Percentiles rank a stretch among this genome's conserved stretches.
Conservation (phyloP, 148 eudicot species). For the Persicaria tinctoria region DNA sequence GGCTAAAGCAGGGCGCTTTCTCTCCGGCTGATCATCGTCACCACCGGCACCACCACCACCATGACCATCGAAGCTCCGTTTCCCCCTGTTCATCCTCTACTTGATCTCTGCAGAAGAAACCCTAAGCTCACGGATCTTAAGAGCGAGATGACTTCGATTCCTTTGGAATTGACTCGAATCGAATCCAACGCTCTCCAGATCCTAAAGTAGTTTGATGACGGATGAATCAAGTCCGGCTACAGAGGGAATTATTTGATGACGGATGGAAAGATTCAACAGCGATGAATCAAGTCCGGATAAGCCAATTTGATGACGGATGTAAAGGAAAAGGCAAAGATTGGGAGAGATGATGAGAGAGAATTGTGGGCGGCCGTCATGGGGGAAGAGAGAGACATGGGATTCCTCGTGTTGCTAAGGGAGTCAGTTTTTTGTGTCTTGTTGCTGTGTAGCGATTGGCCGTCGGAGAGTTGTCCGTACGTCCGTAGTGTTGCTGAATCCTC, state of each 20-base stretch:
- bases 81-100: slow-evolving; percentile 19
- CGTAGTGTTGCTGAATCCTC: not conserved
- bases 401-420: not conserved
- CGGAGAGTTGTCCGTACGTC: not conserved
- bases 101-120: slow-evolving; percentile 4
- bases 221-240: not conserved
- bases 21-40: slow-evolving; percentile 11
- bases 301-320: not conserved
- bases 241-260: not conserved
- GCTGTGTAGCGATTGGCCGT: not conserved
- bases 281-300: not conserved
- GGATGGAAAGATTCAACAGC: not conserved
- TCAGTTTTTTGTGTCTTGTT: not conserved
- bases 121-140: slow-evolving; percentile 32
- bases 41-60: slow-evolving; percentile 17
- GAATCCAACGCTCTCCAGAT: not conserved
- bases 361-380: not conserved
- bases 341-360: not conserved
- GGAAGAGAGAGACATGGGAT: not conserved
- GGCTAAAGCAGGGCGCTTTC: slow-evolving; percentile 12
- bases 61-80: slow-evolving; percentile 10
- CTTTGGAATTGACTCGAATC: not conserved
- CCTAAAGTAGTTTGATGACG: not conserved
- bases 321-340: not conserved
- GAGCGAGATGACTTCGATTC: slow-evolving; percentile 2